Conservation (phyloP, 108 stramenopile species). For the Craspedostauros australis region DNA sequence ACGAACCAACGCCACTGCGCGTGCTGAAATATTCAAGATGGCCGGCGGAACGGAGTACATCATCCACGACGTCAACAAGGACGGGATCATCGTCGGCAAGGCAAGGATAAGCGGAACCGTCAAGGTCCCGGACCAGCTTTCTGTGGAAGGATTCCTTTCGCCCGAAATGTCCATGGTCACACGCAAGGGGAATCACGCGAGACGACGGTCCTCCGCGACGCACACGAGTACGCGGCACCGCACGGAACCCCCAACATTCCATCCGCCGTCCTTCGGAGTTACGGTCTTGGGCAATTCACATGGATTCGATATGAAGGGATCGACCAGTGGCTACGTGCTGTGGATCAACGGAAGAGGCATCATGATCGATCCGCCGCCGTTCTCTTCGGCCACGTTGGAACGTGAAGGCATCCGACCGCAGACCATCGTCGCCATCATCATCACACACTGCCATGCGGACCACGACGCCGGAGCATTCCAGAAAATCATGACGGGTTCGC, state of each 20-base stretch:
- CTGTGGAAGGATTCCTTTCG: conserved; percentile 1
- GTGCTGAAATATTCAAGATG: conserved; percentile 79
- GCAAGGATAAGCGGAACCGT: conserved; percentile 42
- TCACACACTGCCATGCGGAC: conserved; percentile 94
- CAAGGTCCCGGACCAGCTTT: conserved; percentile 2
- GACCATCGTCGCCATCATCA: conserved; percentile 86
- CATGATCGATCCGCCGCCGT: conserved; percentile 96
- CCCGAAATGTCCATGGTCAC: too few relatives aligned
- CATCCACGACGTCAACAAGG: conserved; percentile 72
- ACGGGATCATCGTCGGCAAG: conserved; percentile 41
- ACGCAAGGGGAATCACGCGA: neutral
- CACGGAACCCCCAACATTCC: conserved; percentile 54
- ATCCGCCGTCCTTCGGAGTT: conserved; percentile 90
- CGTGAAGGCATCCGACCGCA: conserved; percentile 81
- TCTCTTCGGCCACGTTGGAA: conserved; percentile 79
- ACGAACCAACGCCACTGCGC: conserved; percentile 20
- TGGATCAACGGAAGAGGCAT: conserved; percentile 93
- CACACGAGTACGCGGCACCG: too few relatives aligned
- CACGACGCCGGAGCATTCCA: conserved; percentile 96
- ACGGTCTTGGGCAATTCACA: conserved; percentile 92
- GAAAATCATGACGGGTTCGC: conserved; percentile 84
- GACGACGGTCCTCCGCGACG: too few relatives aligned
- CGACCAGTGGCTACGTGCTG: conserved; percentile 90
- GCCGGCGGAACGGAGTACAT: conserved; percentile 81
- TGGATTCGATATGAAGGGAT: conserved; percentile 90